Conservation (phyloP, 2,329 filamentous ascomycete species). For the Dothideomycetes sp. region DNA sequence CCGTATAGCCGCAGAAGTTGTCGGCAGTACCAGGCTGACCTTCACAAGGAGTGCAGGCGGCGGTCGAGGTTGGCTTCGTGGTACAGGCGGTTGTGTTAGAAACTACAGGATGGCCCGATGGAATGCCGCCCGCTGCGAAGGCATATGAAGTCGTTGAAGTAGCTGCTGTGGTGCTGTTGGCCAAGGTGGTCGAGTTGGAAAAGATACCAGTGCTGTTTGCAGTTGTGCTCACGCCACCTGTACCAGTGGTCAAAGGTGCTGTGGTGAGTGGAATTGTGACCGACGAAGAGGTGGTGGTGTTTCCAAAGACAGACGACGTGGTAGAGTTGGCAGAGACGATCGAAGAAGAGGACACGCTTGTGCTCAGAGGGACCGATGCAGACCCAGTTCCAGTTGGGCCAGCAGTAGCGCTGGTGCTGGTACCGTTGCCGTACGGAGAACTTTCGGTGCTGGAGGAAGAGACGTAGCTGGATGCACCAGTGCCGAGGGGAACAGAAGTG, state of each 20-base stretch:
- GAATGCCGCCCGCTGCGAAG: constrained; percentile 6
- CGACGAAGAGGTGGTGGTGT: background rate
- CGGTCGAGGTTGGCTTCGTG: constrained; percentile 5
- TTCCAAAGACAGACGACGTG: background rate
- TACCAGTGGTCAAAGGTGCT: constrained; percentile 2
- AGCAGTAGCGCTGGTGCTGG: constrained; percentile 2
- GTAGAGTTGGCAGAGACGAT: background rate
- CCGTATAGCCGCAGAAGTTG: constrained; percentile 6
- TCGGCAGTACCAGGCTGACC: constrained; percentile 7
- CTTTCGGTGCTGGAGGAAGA: background rate
- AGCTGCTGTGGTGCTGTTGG: constrained; percentile 5
- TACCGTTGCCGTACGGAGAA: constrained; percentile 1
- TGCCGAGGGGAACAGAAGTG: background rate
- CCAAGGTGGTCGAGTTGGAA: constrained; percentile 4
- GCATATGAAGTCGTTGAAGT: background rate
- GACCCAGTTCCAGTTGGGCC: constrained; percentile 5
- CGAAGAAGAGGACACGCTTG: background rate
- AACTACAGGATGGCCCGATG: constrained; percentile 5
- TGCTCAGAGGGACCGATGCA: background rate
- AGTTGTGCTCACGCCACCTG: background rate
- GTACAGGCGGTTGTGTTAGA: constrained; percentile 6
- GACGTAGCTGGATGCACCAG: constrained; percentile 2
- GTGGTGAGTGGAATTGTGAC: constrained; percentile 4
- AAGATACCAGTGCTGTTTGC: background rate
- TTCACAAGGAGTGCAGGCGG: constrained; percentile 6